phyloP scores from a whole-genome alignment of 805 yeast species.

The Kluyveromyces starmeri region DNA sequence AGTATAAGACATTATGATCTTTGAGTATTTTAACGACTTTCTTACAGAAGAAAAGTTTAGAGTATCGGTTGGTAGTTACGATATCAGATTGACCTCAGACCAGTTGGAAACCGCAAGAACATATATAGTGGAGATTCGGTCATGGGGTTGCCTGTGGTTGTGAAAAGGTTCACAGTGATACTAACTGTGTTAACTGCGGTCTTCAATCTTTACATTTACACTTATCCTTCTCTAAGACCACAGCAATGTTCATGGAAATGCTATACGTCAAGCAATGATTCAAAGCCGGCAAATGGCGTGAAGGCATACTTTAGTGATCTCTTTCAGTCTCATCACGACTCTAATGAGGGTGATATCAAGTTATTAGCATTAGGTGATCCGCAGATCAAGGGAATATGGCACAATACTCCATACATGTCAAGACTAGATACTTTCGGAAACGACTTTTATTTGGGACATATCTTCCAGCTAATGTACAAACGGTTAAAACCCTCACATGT shows the following conservation, averaged over 20 bases:
- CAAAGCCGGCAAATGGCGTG: slow-evolving; percentile 13
- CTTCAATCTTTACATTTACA: slow-evolving; percentile 57
- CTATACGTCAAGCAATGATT: slow-evolving; percentile 9
- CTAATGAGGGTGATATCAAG: slow-evolving; percentile 39
- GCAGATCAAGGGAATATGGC: slow-evolving; percentile 87
- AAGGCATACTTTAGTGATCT: slow-evolving; percentile 11
- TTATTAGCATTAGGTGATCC: slow-evolving; percentile 92
- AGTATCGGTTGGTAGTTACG: too few species aligned
- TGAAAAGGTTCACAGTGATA: slow-evolving; percentile 18
- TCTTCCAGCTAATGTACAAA: slow-evolving; percentile 54
- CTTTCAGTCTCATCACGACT: not conserved
- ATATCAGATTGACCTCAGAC: too few species aligned
- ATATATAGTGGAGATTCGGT: too few species aligned
- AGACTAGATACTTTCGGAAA: slow-evolving; percentile 82
- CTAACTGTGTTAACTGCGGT: slow-evolving; percentile 32
- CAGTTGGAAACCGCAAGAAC: too few species aligned
- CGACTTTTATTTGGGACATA: slow-evolving; percentile 82
- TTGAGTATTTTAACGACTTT: too few species aligned
- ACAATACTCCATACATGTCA: slow-evolving; percentile 58
- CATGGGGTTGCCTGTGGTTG: slow-evolving; percentile 1
- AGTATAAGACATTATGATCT: too few species aligned
- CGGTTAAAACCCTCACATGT: slow-evolving; percentile 70
- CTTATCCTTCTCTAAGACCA: slow-evolving; percentile 60
- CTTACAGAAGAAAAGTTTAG: too few species aligned
- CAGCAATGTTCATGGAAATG: slow-evolving; percentile 53